A percentile compares a stretch with the other conserved stretches of the same genome.
Evolutionary conservation across 176 grass and related monocot genomes (phyloP).

Genomic region (Saccharum spontaneum): DNA sequence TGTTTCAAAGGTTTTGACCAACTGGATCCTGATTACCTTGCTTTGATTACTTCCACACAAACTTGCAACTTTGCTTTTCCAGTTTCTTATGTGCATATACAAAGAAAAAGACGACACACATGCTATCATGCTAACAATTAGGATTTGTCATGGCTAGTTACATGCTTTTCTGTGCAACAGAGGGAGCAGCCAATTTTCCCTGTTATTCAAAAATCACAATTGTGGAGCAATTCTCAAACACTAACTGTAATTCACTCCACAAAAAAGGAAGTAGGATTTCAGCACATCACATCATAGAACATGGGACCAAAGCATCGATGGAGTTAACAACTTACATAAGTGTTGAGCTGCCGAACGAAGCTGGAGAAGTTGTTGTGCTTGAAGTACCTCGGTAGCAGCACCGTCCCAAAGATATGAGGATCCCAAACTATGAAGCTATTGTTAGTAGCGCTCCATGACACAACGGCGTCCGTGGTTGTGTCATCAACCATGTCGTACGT

Average conservation of each 20-base stretch:
- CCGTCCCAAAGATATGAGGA: slow-evolving; percentile 66
- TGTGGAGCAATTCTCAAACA: neutral
- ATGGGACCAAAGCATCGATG: neutral
- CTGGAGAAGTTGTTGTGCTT: slow-evolving; percentile 99
- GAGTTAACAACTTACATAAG: slow-evolving; percentile 64
- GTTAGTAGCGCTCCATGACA: slow-evolving; percentile 65
- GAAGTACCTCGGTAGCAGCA: slow-evolving; percentile 80
- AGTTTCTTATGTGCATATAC: neutral
- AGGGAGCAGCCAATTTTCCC: neutral
- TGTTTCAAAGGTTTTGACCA: neutral
- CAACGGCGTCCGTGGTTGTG: slow-evolving; percentile 51
- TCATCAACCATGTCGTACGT: slow-evolving; percentile 93
- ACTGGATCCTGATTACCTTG: neutral
- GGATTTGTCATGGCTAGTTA: neutral
- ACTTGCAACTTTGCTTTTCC: neutral
- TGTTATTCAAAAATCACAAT: neutral
- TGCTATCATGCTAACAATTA: neutral
- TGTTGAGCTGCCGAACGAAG: slow-evolving; percentile 96
- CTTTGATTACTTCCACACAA: neutral
- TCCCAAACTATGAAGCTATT: slow-evolving; percentile 96
- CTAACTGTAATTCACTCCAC: neutral
- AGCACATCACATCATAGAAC: neutral
- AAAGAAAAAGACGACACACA: neutral
- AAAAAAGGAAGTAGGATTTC: neutral
- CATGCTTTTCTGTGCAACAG: neutral